phyloP scores from a whole-genome alignment of 1,284 basidiomycete genomes.

The Trametes versicolor region DNA sequence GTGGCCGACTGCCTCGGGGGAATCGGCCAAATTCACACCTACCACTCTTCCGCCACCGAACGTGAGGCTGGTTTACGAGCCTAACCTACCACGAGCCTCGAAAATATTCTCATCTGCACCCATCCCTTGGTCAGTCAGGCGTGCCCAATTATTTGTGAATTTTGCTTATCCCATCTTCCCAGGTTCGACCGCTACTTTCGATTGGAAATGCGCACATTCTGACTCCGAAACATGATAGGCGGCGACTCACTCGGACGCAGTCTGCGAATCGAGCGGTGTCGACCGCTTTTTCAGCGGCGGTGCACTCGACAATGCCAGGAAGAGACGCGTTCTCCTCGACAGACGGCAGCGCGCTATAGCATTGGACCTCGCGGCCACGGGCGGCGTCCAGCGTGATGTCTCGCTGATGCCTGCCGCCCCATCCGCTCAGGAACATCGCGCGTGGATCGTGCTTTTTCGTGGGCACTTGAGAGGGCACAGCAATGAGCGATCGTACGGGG shows the following conservation, averaged over 20 bases:
- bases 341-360: not conserved
- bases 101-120: not conserved
- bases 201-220: not conserved
- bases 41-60: no score
- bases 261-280: not conserved
- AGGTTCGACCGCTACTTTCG: not conserved
- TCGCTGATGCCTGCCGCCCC: not conserved
- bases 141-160: not conserved
- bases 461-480: conserved; percentile 19
- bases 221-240: conserved; percentile 1
- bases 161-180: not conserved
- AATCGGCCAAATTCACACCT: not conserved
- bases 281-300: not conserved
- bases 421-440: not conserved
- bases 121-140: not conserved
- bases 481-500: conserved; percentile 16
- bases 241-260: not conserved
- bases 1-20: not conserved
- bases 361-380: not conserved
- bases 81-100: not conserved
- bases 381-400: conserved; percentile 12
- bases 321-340: not conserved
- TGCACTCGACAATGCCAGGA: not conserved
- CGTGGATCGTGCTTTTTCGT: conserved; percentile 8
- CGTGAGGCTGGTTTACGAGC: no score